Base-by-base conservation (phyloP, 2,329 filamentous ascomycete species). In the Lachnellula willkommii region DNA sequence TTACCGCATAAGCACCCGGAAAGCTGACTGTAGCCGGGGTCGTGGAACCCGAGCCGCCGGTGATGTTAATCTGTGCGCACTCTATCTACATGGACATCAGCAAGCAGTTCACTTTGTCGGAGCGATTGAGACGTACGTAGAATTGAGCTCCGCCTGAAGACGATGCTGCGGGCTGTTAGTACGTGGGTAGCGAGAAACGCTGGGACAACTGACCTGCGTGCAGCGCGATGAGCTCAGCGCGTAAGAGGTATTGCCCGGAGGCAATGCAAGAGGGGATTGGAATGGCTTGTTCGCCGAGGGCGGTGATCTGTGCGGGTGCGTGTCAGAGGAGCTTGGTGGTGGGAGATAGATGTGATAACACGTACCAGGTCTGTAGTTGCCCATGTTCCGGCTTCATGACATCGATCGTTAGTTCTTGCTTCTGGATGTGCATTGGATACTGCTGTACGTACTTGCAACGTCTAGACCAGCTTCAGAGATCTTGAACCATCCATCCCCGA, bases 141-240 rank as follows among this genome's bases (percentile, higher is more conserved):
- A 81, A 76, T 66, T 79, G 76, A 11, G 76, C 75, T 2, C 75
- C 75, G 22, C 53, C 47, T 5, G 49, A 50, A 2, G 11, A 70
- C 69, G 50, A 71, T 74, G 53, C 69, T 74, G 11, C 65, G 60
- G 5, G 8, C 20, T 46, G 17, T 51, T 8, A 37, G 14, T 50
- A n/a, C 5, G 14, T 15, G n/a, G 26, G 15, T 20, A 50, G 1
- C 4, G 28, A 12, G 43, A 24, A 3, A 12, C 14, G n/a, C 5
- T 17, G 5, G 17, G 20, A 12, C 17, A 40, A 42, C 50, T n/a
- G 49, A 8, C 75, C 75, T 9, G 68, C 72, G 73, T 86, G 83
- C 53, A 86, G 79, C 32, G 79, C 83, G 52, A 86, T 77, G 54
- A 79, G 75, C 72, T 84, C 81, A 55, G 80, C 78, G 26, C 81